These are phyloP conservation scores for Hondaea fermentalgiana DNA, from an alignment of 108 stramenopile genomes.

Conservation along the genomic window DNA sequence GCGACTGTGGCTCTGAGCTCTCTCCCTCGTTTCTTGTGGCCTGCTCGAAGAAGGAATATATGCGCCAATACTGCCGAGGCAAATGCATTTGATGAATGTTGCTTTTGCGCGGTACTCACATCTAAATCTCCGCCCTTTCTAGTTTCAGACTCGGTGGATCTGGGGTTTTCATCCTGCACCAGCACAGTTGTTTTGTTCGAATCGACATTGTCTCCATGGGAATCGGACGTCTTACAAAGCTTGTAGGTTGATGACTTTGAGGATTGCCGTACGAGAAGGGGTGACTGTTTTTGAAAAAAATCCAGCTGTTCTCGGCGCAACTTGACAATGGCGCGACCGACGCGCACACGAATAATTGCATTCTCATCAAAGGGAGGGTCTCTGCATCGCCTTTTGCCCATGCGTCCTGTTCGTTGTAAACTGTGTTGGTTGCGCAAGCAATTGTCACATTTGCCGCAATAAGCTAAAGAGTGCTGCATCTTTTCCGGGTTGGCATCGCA, in stretches of 20 bases:
- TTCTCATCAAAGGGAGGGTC: background rate
- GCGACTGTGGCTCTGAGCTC: background rate
- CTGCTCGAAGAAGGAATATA: background rate
- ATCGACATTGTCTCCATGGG: background rate
- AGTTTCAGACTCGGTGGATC: too few relatives aligned
- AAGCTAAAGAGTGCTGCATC: background rate
- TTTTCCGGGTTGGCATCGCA: constrained; percentile 6
- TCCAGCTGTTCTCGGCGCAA: background rate
- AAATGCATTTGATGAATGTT: too few relatives aligned
- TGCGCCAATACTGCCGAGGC: background rate
- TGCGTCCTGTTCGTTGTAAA: background rate
- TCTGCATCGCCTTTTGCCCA: background rate
- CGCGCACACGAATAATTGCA: background rate
- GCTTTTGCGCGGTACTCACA: too few relatives aligned
- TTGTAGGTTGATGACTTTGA: background rate
- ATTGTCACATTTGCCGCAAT: background rate
- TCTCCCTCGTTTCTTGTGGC: background rate
- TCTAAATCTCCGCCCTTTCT: too few relatives aligned
- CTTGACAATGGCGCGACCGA: background rate
- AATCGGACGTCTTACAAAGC: background rate
- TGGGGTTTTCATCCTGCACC: too few relatives aligned
- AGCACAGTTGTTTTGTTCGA: background rate
- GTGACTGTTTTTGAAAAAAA: background rate
- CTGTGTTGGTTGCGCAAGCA: background rate
- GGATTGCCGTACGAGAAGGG: background rate